A percentile compares a stretch with the other conserved stretches of the same genome.
These are phyloP conservation scores for Capsella bursapastoris DNA, from an alignment of 345 rosid genomes.

Conservation along the genomic window DNA sequence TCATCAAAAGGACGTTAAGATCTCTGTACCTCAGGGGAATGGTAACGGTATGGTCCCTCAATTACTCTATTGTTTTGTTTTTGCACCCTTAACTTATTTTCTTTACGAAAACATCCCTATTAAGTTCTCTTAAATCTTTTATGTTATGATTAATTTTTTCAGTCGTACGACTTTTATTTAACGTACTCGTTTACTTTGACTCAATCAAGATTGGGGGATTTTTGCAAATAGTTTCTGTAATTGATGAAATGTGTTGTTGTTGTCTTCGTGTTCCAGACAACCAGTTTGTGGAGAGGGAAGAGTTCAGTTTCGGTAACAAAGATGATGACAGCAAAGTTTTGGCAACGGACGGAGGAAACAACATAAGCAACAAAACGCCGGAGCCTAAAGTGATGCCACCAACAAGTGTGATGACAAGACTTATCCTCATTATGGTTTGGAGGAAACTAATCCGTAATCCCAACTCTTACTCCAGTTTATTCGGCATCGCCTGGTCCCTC, in stretches of 20 bases:
- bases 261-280: slow-evolving; percentile 43
- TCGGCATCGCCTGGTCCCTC: slow-evolving; percentile 93
- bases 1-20: slow-evolving; percentile 69
- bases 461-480: slow-evolving; percentile 92
- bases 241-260: slow-evolving; percentile 3
- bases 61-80: slow-evolving; percentile 3
- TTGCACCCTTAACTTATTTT: not conserved
- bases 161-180: not conserved
- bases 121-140: too few relatives aligned
- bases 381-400: slow-evolving; percentile 83
- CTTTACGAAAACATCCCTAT: not conserved
- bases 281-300: slow-evolving; percentile 75
- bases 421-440: slow-evolving; percentile 98
- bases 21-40: slow-evolving; percentile 84
- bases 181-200: not conserved
- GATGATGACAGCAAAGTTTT: slow-evolving; percentile 56
- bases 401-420: slow-evolving; percentile 97
- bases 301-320: slow-evolving; percentile 75
- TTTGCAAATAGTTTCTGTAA: not conserved
- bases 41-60: slow-evolving; percentile 50
- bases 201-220: not conserved
- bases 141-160: not conserved
- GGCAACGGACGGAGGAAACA: slow-evolving; percentile 54
- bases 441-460: slow-evolving; percentile 99
- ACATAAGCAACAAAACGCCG: slow-evolving; percentile 41